Conservation (phyloP, 441 rosid species). For the Adansonia rubrostipa region DNA sequence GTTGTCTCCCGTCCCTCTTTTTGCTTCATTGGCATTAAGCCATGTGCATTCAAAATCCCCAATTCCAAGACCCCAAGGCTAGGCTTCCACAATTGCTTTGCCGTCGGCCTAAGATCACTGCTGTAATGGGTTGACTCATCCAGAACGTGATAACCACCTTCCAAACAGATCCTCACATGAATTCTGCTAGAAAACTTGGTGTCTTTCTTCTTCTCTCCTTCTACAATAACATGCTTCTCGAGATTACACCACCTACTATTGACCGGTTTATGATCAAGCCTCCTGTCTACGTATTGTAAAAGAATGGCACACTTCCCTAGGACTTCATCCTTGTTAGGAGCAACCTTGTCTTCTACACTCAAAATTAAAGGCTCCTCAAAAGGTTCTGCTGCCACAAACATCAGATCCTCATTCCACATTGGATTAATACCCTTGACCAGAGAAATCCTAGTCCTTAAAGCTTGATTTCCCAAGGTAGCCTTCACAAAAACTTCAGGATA, state of each 20-base stretch:
- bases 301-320: slow-evolving; percentile 67
- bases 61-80: slow-evolving; percentile 86
- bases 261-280: slow-evolving; percentile 80
- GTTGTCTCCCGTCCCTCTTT: slow-evolving; percentile 92
- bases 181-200: slow-evolving; percentile 82
- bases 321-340: slow-evolving; percentile 86
- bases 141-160: slow-evolving; percentile 95
- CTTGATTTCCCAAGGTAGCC: slow-evolving; percentile 71
- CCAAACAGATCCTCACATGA: slow-evolving; percentile 88
- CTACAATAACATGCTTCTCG: slow-evolving; percentile 70
- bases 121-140: slow-evolving; percentile 97
- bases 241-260: slow-evolving; percentile 82
- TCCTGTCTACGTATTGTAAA: slow-evolving; percentile 61
- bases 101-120: slow-evolving; percentile 95
- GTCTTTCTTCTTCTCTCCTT: slow-evolving; percentile 86
- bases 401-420: slow-evolving; percentile 94
- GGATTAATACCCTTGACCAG: slow-evolving; percentile 70
- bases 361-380: slow-evolving; percentile 83
- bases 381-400: slow-evolving; percentile 97
- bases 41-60: slow-evolving; percentile 82
- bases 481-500: slow-evolving; percentile 85
- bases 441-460: slow-evolving; percentile 66
- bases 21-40: slow-evolving; percentile 86
- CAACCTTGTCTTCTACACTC: slow-evolving; percentile 86
- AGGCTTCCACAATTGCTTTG: slow-evolving; percentile 86